phyloP scores from a whole-genome alignment of 2,329 filamentous ascomycete species.

The Blumeriella jaapii region DNA sequence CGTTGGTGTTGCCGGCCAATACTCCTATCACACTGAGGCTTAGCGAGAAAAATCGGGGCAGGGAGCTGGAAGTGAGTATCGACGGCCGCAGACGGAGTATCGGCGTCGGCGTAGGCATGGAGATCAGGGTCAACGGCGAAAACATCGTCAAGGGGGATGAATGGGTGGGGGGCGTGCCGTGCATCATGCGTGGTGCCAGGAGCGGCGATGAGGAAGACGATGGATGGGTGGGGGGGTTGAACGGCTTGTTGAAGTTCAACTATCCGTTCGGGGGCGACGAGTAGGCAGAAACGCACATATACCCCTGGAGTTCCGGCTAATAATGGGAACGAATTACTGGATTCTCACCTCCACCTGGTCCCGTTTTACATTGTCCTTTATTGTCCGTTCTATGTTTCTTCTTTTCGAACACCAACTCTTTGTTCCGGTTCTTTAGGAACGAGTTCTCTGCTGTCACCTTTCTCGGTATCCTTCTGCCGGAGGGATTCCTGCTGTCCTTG shows the following conservation, averaged over 20 bases:
- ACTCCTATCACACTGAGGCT: slow-evolving; percentile 73
- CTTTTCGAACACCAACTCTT: no score
- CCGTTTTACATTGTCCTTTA: no score
- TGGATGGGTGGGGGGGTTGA: slow-evolving; percentile 92
- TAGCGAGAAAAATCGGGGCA: slow-evolving; percentile 66
- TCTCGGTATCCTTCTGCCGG: no score
- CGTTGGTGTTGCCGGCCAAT: slow-evolving; percentile 77
- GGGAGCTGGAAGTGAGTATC: slow-evolving; percentile 68
- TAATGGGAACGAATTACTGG: no score
- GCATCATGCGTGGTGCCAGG: slow-evolving; percentile 59
- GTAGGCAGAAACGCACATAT: slow-evolving; percentile 3
- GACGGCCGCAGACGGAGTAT: slow-evolving; percentile 58
- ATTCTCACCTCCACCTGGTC: no score
- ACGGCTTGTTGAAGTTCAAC: slow-evolving; percentile 91
- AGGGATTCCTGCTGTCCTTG: no score
- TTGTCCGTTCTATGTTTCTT: no score
- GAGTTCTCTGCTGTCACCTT: no score
- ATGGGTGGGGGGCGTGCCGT: slow-evolving; percentile 76
- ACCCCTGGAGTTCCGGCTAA: background rate
- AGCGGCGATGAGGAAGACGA: slow-evolving; percentile 56
- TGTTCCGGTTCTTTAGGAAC: no score
- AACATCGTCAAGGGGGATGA: slow-evolving; percentile 43
- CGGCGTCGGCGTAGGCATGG: slow-evolving; percentile 62
- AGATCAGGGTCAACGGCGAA: slow-evolving; percentile 83
- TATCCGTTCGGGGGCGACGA: slow-evolving; percentile 73